Evolutionary conservation across 139 green algal species (phyloP).

Genomic region (Picochlorum sp.): DNA sequence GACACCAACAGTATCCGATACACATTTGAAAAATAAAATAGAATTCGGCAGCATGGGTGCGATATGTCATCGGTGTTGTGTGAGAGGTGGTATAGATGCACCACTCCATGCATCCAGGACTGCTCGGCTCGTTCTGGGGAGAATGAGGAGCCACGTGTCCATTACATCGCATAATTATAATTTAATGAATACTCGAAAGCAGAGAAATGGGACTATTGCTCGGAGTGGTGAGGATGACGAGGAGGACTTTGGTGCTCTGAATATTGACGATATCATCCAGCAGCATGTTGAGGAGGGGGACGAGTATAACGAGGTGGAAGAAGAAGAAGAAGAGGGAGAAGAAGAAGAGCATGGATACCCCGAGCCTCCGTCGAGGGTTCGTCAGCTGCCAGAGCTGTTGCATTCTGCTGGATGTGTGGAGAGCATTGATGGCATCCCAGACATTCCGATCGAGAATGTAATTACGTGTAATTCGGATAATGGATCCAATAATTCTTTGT

Average conservation of each 20-base stretch:
- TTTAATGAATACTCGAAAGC: too few relatives aligned
- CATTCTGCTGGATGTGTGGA: conserved; percentile 36
- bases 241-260: not conserved
- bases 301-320: not conserved
- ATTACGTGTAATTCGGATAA: conserved; percentile 31
- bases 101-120: too few relatives aligned
- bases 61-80: too few relatives aligned
- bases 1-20: too few relatives aligned
- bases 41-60: too few relatives aligned
- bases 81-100: too few relatives aligned
- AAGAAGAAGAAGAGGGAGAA: not conserved
- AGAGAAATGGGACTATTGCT: too few relatives aligned
- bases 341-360: not conserved
- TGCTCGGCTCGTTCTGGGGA: too few relatives aligned
- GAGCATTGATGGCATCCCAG: conserved; percentile 19
- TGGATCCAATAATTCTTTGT: conserved; percentile 7
- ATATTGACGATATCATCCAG: conserved; percentile 1
- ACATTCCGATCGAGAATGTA: conserved; percentile 15
- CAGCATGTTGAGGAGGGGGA: not conserved
- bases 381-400: conserved; percentile 42
- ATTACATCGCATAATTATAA: too few relatives aligned
- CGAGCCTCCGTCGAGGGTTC: conserved; percentile 22
- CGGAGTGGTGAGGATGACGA: not conserved
- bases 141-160: too few relatives aligned
- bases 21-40: too few relatives aligned